A percentile compares a stretch with the other conserved stretches of the same genome.
phyloP scores from a whole-genome alignment of 2,329 filamentous ascomycete species.

The Grosmannia huntii region DNA sequence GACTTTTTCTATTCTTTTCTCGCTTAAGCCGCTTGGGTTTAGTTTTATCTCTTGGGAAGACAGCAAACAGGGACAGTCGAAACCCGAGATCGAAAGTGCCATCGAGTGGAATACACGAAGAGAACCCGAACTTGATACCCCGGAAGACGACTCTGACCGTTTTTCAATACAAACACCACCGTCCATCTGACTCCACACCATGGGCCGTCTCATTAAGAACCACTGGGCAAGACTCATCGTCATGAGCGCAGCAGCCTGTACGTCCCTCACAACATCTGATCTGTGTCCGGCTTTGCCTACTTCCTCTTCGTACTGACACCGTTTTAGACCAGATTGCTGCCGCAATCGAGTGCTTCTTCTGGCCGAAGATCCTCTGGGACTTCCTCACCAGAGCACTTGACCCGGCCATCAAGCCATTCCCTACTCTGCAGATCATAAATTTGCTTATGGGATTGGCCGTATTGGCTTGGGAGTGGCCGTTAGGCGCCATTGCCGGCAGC shows the following conservation, averaged over 20 bases:
- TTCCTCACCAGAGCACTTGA: conserved; percentile 88
- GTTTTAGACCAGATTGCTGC: conserved; percentile 73
- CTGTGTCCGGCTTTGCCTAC: neutral
- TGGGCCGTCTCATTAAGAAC: conserved; percentile 99
- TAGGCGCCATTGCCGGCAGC: conserved; percentile 64
- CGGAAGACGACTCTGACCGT: neutral
- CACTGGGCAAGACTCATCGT: conserved; percentile 95
- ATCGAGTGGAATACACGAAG: neutral
- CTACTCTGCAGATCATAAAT: conserved; percentile 81
- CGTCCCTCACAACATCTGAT: conserved; percentile 15
- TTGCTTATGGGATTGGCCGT: conserved; percentile 66
- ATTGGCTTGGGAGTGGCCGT: conserved; percentile 83
- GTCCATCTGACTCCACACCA: conserved; percentile 23
- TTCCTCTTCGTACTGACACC: conserved; percentile 2
- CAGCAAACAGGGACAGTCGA: neutral
- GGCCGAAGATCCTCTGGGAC: conserved; percentile 98
- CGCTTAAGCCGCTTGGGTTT: neutral
- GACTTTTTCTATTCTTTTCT: conserved; percentile 4
- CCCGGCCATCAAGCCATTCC: conserved; percentile 72
- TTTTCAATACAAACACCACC: neutral
- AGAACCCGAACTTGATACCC: neutral
- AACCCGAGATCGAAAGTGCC: neutral
- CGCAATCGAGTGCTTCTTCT: conserved; percentile 81
- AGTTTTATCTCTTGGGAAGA: neutral
- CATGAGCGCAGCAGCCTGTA: conserved; percentile 70